Percentiles rank a stretch among this genome's conserved stretches.
phyloP scores from a whole-genome alignment of 306 rosid genomes.

The Quercus ilex region DNA sequence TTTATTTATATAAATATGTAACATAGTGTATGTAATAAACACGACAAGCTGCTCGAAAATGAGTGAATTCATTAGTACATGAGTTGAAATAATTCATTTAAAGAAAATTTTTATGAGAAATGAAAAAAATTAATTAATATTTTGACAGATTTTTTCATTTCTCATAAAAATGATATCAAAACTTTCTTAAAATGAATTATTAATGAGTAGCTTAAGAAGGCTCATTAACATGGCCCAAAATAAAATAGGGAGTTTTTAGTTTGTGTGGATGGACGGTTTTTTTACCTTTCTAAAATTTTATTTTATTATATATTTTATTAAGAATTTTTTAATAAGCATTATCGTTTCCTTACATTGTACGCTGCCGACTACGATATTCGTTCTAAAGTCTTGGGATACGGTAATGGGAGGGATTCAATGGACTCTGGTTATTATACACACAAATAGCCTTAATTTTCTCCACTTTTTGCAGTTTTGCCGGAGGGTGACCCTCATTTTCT shows the following conservation, averaged over 20 bases:
- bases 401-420: background rate
- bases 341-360: slow-evolving; percentile 29
- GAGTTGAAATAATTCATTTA: no score
- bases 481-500: background rate
- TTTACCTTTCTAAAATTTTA: background rate
- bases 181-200: no score
- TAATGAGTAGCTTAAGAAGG: no score
- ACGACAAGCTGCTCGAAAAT: background rate
- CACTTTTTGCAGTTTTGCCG: background rate
- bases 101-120: no score
- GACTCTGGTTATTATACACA: background rate
- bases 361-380: slow-evolving; percentile 57
- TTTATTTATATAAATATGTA: no score
- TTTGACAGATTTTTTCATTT: no score
- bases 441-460: slow-evolving; percentile 1
- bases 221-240: no score
- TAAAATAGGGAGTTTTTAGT: background rate
- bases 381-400: slow-evolving; percentile 10
- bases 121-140: no score
- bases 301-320: background rate
- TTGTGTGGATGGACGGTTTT: slow-evolving; percentile 37
- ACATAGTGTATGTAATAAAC: no score
- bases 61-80: slow-evolving; percentile 20
- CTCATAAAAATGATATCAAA: no score
- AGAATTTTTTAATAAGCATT: slow-evolving; percentile 3